Evolutionary conservation across 352 stramenopile species (phyloP).

Genomic region (Phytophthora foliorum): DNA sequence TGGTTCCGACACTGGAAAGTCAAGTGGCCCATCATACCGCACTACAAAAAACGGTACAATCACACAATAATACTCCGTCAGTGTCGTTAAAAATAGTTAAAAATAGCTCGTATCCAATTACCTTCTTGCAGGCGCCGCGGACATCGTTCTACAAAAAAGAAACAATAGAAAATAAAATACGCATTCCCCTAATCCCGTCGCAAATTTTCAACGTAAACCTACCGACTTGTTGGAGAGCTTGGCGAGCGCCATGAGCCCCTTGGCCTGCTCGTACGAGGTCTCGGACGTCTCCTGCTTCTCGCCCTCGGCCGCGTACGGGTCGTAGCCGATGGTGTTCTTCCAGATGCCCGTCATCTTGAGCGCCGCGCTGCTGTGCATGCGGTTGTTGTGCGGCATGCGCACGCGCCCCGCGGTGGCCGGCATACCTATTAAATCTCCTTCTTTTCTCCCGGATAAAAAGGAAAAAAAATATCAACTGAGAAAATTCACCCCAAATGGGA

Average conservation of each 20-base stretch:
- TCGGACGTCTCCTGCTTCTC: constrained; percentile 72
- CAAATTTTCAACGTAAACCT: constrained; percentile 17
- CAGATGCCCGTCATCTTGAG: constrained; percentile 98
- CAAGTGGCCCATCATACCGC: constrained; percentile 92
- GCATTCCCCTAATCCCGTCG: constrained; percentile 3
- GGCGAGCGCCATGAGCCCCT: constrained; percentile 95
- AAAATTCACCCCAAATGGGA: background rate
- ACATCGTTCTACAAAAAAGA: constrained; percentile 63
- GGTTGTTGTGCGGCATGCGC: constrained; percentile 98
- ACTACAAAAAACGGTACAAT: constrained; percentile 55
- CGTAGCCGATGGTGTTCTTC: constrained; percentile 97
- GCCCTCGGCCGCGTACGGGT: constrained; percentile 91
- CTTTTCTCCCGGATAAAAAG: background rate
- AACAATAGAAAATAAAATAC: constrained; percentile 5
- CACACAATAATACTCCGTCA: constrained; percentile 8
- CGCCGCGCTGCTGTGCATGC: constrained; percentile 93
- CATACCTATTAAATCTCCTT: constrained; percentile 55
- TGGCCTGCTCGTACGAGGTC: constrained; percentile 89
- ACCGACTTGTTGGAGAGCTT: constrained; percentile 96
- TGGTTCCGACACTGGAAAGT: constrained; percentile 93
- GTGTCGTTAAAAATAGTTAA: background rate
- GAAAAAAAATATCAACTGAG: background rate
- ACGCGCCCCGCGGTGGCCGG: constrained; percentile 88
- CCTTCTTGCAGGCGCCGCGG: constrained; percentile 88
- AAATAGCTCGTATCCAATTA: too few relatives aligned